Evolutionary conservation across 1,284 basidiomycete genomes (phyloP).

Genomic region (Leccinum subatratum): DNA sequence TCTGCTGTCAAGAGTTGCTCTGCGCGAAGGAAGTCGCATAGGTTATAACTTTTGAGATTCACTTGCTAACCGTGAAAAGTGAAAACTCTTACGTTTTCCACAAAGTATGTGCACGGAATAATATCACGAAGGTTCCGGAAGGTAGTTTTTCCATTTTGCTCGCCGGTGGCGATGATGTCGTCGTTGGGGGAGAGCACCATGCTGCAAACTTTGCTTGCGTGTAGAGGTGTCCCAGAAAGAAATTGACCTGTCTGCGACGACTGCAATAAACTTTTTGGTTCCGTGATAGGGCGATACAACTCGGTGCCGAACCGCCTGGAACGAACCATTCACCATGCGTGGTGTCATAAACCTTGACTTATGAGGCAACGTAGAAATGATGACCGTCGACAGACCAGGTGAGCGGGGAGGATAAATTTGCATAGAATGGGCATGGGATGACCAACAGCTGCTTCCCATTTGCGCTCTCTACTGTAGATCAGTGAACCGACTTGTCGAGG

Average conservation of each 20-base stretch:
- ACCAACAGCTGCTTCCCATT: neutral
- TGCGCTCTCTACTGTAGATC: neutral
- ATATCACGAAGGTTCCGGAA: neutral
- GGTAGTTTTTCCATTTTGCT: neutral
- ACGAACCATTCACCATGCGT: neutral
- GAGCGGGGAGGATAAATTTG: neutral
- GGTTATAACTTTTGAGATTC: neutral
- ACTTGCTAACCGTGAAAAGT: neutral
- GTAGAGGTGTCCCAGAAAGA: too few species aligned
- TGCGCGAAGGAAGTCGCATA: neutral
- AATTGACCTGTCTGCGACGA: too few species aligned
- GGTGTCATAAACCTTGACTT: neutral
- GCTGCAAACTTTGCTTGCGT: neutral
- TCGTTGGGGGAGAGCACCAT: neutral
- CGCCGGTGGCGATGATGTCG: too few species aligned
- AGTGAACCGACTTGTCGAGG: neutral
- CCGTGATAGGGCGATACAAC: too few species aligned
- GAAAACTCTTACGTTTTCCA: neutral
- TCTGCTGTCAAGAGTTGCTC: slow-evolving; percentile 8
- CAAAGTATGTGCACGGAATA: neutral
- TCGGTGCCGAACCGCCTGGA: neutral
- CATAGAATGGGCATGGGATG: neutral
- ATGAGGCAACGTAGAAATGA: neutral
- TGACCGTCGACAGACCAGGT: neutral
- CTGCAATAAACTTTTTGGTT: too few species aligned